These are phyloP conservation scores for Astragalus membranaceus DNA, from an alignment of 306 rosid species.

Conservation along the genomic window DNA sequence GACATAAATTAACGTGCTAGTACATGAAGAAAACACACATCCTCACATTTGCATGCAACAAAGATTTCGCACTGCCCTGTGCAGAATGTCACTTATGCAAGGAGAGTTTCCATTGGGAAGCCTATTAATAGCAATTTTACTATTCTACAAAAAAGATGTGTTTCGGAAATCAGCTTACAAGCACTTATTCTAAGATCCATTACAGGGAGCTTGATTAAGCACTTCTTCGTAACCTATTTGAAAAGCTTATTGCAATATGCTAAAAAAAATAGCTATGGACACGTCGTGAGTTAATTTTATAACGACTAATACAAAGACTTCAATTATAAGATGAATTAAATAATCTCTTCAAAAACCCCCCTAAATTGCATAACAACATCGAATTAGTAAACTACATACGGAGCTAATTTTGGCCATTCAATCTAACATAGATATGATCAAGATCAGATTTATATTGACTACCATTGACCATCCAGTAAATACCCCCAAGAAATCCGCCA, in stretches of 20 bases:
- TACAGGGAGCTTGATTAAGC: background rate
- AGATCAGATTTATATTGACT: background rate
- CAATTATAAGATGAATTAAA: background rate
- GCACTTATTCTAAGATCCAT: background rate
- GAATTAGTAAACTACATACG: background rate
- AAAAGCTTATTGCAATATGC: background rate
- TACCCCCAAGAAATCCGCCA: background rate
- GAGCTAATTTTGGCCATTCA: background rate
- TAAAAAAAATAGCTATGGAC: background rate
- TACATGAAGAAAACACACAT: background rate
- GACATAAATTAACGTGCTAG: background rate
- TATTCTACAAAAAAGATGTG: background rate
- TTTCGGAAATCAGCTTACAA: background rate
- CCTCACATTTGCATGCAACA: background rate
- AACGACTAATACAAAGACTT: background rate
- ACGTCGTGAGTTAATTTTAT: background rate
- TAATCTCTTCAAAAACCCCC: background rate
- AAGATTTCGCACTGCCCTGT: background rate
- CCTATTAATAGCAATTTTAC: constrained; percentile 4
- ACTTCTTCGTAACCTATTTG: background rate
- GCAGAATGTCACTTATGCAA: constrained; percentile 14
- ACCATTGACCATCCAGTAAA: background rate
- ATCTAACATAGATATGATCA: background rate
- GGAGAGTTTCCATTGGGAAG: constrained; percentile 14
- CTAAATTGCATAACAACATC: background rate